Base-by-base conservation (phyloP, 2,329 filamentous ascomycete genomes). In the Nakataea oryzae region DNA sequence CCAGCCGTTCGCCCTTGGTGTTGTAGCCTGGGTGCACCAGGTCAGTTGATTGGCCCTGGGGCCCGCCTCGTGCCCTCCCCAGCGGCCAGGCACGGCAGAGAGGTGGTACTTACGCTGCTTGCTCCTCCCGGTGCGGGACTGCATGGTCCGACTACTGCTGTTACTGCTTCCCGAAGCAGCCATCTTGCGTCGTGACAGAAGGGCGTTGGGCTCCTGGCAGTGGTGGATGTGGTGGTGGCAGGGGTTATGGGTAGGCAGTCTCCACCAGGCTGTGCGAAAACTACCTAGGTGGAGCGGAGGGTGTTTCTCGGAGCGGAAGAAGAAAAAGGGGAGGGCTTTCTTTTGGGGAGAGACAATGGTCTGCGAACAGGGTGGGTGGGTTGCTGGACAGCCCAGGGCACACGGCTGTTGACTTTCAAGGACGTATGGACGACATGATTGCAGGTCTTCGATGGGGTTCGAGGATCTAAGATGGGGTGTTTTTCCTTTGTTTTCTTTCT, bases 1-100 rank as follows among this genome's bases (percentile, higher is more conserved):
- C 95, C 65, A 97, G 87, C 67, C 95, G 89, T 78, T 97, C 93
- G 78, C 93, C 93, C 74, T 91, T 89, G 64, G 89, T 79, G 71
- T 91, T 93, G 78, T 97, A 99, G 72, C 93, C 95, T 97, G 76
- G 62, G 64, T 65, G 62, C 41, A 66, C 59, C 65, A 66, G 66
- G 65, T 65, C 63, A 65, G 64, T 61, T 66, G 65, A 64, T 61
- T 61, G 64, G 66, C 58, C 63, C 65, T 64, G 61, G 58, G 61
- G 59, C 41, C 41, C 62, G 65, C 57, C 28, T 56, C 58, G 34
- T 57, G 32, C 29, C 59, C 64, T 62, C 63, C n/a, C n/a, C n/a
- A n/a, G n/a, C n/a, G n/a, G n/a, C n/a, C n/a, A n/a, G n/a, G n/a
- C n/a, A n/a, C 63, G 63, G 64, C 60, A 54, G 56, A 60, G 50